Evolutionary conservation across 306 rosid species (phyloP).

Genomic region (barrel medic (Medicago truncatula)): MtrunA17r5.0-ANR NC_053044.1:2389001-2389500

Average conservation of each 20-base stretch:
- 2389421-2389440: slow-evolving; percentile 23
- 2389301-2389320: no score
- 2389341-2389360: not conserved
- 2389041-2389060: not conserved
- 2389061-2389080: not conserved
- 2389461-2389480: slow-evolving; percentile 86
- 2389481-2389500: slow-evolving; percentile 85
- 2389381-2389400: slow-evolving; percentile 15
- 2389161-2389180: not conserved
- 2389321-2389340: no score
- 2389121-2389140: no score
- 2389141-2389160: no score
- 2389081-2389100: not conserved
- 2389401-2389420: slow-evolving; percentile 12
- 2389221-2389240: not conserved
- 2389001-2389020: not conserved
- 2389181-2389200: no score
- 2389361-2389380: slow-evolving; percentile 18
- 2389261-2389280: no score
- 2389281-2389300: no score
- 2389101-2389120: not conserved
- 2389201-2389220: not conserved
- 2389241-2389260: no score
- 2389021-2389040: not conserved
- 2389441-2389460: slow-evolving; percentile 62